phyloP scores from a whole-genome alignment of 2,329 filamentous ascomycete species.

The Aspergillus texensis region DNA sequence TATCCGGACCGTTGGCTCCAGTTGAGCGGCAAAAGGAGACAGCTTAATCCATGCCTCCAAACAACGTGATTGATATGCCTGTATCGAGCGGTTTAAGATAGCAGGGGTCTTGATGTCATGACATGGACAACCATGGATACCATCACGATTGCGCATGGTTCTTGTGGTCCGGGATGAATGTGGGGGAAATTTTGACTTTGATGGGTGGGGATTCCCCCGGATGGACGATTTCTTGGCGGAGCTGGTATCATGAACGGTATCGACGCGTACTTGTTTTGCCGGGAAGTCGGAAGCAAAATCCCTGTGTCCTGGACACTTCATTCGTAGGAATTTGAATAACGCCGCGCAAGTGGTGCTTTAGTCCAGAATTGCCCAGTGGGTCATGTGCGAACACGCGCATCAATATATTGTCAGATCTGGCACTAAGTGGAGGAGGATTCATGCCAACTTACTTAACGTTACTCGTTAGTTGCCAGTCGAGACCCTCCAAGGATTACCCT shows the following conservation, averaged over 20 bases:
- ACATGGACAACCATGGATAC: not conserved
- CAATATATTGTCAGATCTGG: constrained; percentile 16
- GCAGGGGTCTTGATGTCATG: constrained; percentile 2
- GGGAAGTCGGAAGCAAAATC: not conserved
- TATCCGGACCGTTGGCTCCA: not conserved
- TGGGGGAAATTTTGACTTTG: not conserved
- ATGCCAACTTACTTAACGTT: constrained; percentile 18
- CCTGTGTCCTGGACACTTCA: not conserved
- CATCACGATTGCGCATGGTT: not conserved
- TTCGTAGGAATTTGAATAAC: not conserved
- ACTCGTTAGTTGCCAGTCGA: constrained; percentile 7
- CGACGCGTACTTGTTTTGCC: not conserved
- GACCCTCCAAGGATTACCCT: not conserved
- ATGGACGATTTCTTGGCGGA: not conserved
- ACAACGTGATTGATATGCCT: not conserved
- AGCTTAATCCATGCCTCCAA: not conserved
- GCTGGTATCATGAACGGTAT: not conserved
- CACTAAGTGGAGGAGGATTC: constrained; percentile 15
- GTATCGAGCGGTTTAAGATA: not conserved
- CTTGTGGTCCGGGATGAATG: not conserved
- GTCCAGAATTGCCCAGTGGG: constrained; percentile 9
- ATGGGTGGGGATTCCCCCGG: not conserved
- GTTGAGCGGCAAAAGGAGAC: not conserved
- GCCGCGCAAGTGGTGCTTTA: constrained; percentile 1
- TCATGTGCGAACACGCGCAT: constrained; percentile 12